These are phyloP conservation scores for Backusella australiensis DNA, from an alignment of 192 early-diverging fungal species.

Conservation along the genomic window DNA sequence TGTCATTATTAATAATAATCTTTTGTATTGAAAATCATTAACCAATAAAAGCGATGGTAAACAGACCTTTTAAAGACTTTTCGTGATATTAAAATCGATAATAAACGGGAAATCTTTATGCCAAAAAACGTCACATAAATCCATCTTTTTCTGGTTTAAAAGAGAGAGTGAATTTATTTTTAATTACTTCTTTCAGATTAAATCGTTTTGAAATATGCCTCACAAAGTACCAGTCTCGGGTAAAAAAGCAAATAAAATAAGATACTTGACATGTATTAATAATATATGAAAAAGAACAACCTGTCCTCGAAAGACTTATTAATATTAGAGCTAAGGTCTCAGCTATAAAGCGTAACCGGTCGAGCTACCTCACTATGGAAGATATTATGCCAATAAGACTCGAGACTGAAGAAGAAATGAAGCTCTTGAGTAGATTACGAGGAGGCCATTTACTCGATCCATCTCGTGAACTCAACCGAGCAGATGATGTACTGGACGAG, in stretches of 20 bases:
- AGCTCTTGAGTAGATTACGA: constrained; percentile 34
- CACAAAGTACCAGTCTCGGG: neutral
- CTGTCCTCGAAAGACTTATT: constrained; percentile 57
- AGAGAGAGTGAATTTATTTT: neutral
- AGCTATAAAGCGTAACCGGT: constrained; percentile 69
- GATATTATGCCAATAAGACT: constrained; percentile 60
- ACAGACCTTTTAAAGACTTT: neutral
- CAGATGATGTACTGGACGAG: constrained; percentile 70
- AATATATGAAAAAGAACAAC: constrained; percentile 44
- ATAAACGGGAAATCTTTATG: neutral
- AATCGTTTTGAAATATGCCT: neutral
- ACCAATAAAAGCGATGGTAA: neutral
- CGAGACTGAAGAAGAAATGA: constrained; percentile 46
- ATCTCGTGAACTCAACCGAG: constrained; percentile 34
- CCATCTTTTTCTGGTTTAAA: neutral
- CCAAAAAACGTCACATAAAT: neutral
- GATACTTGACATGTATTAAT: neutral
- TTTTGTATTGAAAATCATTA: neutral
- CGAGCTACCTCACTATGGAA: constrained; percentile 59
- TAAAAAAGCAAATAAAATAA: neutral
- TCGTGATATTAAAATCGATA: neutral
- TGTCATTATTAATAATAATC: too few species aligned
- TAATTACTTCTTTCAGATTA: neutral
- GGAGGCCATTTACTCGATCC: constrained; percentile 11
- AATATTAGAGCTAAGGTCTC: constrained; percentile 65